Conservation (phyloP, 139 green algal species). For the Chlamydomonas sp. region DNA sequence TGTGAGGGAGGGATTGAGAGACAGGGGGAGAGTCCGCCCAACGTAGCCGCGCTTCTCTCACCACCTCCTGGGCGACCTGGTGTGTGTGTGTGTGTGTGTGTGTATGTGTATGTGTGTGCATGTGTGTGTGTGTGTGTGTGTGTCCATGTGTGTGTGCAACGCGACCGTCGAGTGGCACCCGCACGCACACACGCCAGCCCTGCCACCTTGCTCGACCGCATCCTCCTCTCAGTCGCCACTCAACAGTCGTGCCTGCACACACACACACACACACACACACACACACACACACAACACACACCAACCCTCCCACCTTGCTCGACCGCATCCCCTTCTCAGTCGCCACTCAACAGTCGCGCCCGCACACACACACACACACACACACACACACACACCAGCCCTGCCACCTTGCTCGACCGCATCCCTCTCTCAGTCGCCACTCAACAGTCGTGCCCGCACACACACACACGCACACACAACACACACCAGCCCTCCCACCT, state of each 20-base stretch:
- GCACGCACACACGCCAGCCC: background rate
- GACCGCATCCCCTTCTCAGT: background rate
- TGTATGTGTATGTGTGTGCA: slow-evolving; percentile 18
- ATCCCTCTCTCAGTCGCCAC: background rate
- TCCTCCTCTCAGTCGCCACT: background rate
- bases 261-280: background rate
- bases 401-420: background rate
- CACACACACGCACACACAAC: background rate
- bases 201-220: background rate
- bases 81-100: slow-evolving; percentile 32
- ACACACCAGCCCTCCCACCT: background rate
- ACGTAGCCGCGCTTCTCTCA: too few relatives aligned
- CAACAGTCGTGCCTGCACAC: background rate
- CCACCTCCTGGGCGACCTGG: too few relatives aligned
- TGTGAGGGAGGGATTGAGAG: too few relatives aligned
- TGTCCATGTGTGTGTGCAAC: background rate
- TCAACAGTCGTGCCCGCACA: background rate
- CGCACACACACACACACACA: background rate
- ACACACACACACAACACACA: background rate
- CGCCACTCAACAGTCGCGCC: background rate
- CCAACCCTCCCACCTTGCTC: background rate
- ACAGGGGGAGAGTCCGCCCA: too few relatives aligned
- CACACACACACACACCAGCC: background rate
- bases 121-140: slow-evolving; percentile 9
- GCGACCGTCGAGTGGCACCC: background rate